Evolutionary conservation across 2,329 filamentous ascomycete genomes (phyloP).

Genomic region (Hypoxylon rubiginosum): DNA sequence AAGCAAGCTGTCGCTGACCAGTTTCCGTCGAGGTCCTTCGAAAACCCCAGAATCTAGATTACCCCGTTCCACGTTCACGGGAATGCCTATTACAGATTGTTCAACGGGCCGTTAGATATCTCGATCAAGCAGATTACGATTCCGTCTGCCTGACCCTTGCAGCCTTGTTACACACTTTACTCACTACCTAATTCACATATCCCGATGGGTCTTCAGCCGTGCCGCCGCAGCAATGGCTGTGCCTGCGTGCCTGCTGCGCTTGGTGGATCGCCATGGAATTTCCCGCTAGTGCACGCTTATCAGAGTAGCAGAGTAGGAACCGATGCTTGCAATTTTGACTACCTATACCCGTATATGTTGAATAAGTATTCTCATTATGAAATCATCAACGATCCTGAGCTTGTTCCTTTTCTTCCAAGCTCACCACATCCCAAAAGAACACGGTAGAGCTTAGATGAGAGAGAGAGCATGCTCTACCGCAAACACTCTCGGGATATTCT

Average conservation of each 20-base stretch:
- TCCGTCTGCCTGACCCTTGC: constrained; percentile 17
- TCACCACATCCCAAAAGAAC: constrained; percentile 3
- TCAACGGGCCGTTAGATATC: background rate
- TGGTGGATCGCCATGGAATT: constrained; percentile 27
- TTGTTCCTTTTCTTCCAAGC: constrained; percentile 14
- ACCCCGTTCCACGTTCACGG: constrained; percentile 4
- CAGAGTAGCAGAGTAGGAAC: constrained; percentile 31
- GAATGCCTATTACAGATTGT: constrained; percentile 12
- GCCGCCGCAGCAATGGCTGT: constrained; percentile 41
- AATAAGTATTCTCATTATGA: constrained; percentile 27
- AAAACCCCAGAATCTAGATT: constrained; percentile 14
- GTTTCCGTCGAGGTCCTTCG: constrained; percentile 6
- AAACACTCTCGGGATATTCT: constrained; percentile 7
- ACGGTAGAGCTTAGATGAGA: constrained; percentile 11
- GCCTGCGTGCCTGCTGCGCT: constrained; percentile 33
- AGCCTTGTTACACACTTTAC: constrained; percentile 20
- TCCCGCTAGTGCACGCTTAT: constrained; percentile 36
- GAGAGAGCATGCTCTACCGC: constrained; percentile 5
- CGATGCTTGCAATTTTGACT: constrained; percentile 21
- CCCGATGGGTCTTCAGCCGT: constrained; percentile 12
- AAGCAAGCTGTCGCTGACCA: constrained; percentile 16
- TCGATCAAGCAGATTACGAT: background rate
- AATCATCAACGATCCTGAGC: constrained; percentile 5
- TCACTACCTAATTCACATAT: background rate
- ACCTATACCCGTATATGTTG: constrained; percentile 3